Percentiles rank a stretch among this genome's conserved stretches.
Conservation (phyloP, 345 rosid genomes). For the Citrus unshiu region DNA sequence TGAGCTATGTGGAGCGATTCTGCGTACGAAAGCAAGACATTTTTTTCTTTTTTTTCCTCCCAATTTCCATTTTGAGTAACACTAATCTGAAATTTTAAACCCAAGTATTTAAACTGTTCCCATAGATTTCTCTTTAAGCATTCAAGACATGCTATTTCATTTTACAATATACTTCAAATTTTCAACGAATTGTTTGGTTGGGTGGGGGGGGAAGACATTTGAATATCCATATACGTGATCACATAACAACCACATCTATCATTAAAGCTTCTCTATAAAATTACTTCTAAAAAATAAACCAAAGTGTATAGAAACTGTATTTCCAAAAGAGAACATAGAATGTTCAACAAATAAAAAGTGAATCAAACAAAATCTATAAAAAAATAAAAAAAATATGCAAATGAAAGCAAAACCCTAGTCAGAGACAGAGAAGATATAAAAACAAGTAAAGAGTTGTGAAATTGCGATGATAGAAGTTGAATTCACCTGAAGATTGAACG, state of each 20-base stretch:
- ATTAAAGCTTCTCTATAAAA: neutral
- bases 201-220: neutral
- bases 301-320: neutral
- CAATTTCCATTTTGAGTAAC: neutral
- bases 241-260: neutral
- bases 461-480: neutral
- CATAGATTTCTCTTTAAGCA: neutral
- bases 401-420: conserved; percentile 31
- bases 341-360: neutral
- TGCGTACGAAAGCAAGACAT: neutral
- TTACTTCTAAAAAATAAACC: neutral
- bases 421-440: neutral
- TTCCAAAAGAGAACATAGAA: neutral
- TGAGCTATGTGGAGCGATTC: neutral
- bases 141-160: neutral
- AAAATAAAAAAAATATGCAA: neutral
- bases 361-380: neutral
- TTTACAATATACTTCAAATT: neutral
- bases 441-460: conserved; percentile 6
- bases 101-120: neutral
- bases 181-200: too few relatives aligned
- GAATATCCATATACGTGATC: neutral
- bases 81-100: neutral
- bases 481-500: conserved; percentile 27
- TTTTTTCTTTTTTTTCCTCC: neutral